A percentile compares a stretch with the other conserved stretches of the same genome.
Conservation (phyloP, 164 flowering plant species). For the Stephania yunnanensis region DNA sequence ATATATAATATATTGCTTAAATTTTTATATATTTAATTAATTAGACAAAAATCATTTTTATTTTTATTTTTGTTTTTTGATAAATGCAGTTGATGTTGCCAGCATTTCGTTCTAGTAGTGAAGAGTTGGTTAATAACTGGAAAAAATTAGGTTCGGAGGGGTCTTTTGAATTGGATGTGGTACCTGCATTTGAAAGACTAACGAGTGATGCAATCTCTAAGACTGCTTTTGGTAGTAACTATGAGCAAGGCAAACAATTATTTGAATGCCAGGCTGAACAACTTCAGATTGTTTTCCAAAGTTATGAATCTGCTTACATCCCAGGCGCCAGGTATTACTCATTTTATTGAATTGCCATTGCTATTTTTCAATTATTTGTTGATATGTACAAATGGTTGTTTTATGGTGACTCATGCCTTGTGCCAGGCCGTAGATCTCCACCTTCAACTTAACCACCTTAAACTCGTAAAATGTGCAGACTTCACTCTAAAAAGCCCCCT, state of each 20-base stretch:
- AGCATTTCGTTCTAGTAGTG: slow-evolving; percentile 25
- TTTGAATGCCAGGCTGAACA: slow-evolving; percentile 34
- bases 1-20: too few relatives aligned
- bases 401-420: too few relatives aligned
- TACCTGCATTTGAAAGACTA: slow-evolving; percentile 22
- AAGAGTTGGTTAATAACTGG: slow-evolving; percentile 21
- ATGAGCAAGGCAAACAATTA: slow-evolving; percentile 32
- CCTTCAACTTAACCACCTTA: too few relatives aligned
- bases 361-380: too few relatives aligned
- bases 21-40: too few relatives aligned
- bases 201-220: slow-evolving; percentile 31
- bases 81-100: slow-evolving; percentile 25
- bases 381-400: too few relatives aligned
- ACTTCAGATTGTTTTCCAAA: slow-evolving; percentile 10
- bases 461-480: too few relatives aligned
- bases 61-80: background rate
- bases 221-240: slow-evolving; percentile 36
- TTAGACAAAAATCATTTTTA: too few relatives aligned
- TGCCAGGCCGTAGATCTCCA: too few relatives aligned
- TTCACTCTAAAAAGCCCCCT: too few relatives aligned
- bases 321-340: slow-evolving; percentile 17
- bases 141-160: slow-evolving; percentile 3
- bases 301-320: background rate
- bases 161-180: slow-evolving; percentile 28
- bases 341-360: too few relatives aligned